Base-by-base conservation (phyloP, 2,329 filamentous ascomycete genomes). In the Epichloe sibirici region DNA sequence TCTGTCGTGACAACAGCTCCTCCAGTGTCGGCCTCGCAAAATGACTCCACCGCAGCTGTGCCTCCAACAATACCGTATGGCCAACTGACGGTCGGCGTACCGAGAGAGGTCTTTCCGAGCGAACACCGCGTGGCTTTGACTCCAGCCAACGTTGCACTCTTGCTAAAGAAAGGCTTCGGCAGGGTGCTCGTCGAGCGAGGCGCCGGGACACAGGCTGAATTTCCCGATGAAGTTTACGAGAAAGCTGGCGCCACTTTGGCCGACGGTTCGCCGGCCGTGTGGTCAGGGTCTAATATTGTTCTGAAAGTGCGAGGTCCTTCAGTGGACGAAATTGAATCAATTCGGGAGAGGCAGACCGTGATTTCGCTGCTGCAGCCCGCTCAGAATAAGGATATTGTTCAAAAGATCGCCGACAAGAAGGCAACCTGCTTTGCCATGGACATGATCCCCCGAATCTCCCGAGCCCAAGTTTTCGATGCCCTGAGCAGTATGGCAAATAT, bases 401-500 rank as follows among this genome's bases (percentile, higher is more conserved):
- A 89, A 55, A 82, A 81, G 54, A 77, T 94, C 55, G 83, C 87
- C 28, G 74, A 75, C 39, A 80, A 81, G 48, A 84, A 85, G 31
- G 82, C 84, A 2, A 94, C 88, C 1, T 73, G 81, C 15, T 93
- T 95, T 64, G 88, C 90, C 23, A 95, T 95, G 89, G 90, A 95
- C 64, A 85, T 90, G 82, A 85, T 95, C 50, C 90, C 15, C 82
- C n/a, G 90, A 42, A 95, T 95, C 60, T 94, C 89, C 1, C 81
- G 90, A 46, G 89, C 90, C 1, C 90, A 95, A 65, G 83, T 87
- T 0, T 95, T 94, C 61, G 89, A 95, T 68, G 89, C 88, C 0
- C 74, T 95, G 52, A 90, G 88, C 66, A 93, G 87, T 9, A 95
- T 95, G 90, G 89, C 90, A 55, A 95, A 95, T 61, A 95, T 95